phyloP scores from a whole-genome alignment of 495 filamentous ascomycete species.

The Chaetomium cochliodes region DNA sequence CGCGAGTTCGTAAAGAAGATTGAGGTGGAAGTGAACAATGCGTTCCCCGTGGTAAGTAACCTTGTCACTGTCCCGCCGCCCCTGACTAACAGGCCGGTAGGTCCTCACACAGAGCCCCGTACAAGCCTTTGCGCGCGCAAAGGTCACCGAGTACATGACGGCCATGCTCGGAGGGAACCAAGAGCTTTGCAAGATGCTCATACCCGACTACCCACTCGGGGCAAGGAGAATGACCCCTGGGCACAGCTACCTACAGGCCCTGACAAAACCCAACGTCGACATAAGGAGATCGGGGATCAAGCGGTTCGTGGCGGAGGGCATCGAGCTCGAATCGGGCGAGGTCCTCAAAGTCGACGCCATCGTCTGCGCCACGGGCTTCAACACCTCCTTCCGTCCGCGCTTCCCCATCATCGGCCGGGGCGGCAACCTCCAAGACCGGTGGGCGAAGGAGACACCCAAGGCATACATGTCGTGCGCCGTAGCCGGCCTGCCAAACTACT shows the following conservation, averaged over 20 bases:
- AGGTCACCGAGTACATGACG: constrained; percentile 46
- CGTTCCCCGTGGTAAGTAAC: constrained; percentile 45
- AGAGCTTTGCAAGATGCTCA: constrained; percentile 51
- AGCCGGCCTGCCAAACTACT: constrained; percentile 48
- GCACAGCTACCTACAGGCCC: constrained; percentile 63
- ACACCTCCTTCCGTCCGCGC: constrained; percentile 58
- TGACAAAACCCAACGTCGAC: constrained; percentile 60
- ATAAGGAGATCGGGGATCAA: constrained; percentile 58
- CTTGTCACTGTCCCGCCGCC: background rate
- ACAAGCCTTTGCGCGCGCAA: constrained; percentile 36
- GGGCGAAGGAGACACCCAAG: constrained; percentile 39
- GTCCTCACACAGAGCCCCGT: constrained; percentile 39
- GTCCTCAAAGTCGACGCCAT: constrained; percentile 58
- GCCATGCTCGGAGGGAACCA: constrained; percentile 45
- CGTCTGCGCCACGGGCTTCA: constrained; percentile 72
- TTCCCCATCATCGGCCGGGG: constrained; percentile 59
- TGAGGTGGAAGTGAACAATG: constrained; percentile 47
- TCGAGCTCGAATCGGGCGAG: constrained; percentile 56
- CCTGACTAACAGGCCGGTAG: constrained; percentile 17
- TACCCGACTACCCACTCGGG: constrained; percentile 64
- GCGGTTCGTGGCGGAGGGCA: constrained; percentile 57
- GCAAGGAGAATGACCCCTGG: constrained; percentile 68
- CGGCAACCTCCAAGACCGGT: constrained; percentile 48
- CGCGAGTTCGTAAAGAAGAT: constrained; percentile 40
- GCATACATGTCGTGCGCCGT: constrained; percentile 51